A percentile compares a stretch with the other conserved stretches of the same genome.
Evolutionary conservation across 2,329 filamentous ascomycete species (phyloP).

Genomic region (Cytospora schulzeri): DNA sequence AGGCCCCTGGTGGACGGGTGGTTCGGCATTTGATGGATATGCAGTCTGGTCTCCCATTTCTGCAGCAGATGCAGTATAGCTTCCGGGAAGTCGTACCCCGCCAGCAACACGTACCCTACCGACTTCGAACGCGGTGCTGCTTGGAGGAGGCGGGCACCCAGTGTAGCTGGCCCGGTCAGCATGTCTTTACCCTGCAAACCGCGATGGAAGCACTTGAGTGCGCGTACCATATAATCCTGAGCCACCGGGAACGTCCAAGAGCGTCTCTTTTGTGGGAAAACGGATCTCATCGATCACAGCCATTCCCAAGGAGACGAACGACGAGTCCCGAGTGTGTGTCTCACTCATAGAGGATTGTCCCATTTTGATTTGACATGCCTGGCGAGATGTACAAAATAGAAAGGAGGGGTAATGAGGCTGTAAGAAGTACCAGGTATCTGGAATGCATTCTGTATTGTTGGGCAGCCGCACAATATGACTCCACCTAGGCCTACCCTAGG

Average conservation of each 20-base stretch:
- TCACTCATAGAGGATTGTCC: neutral
- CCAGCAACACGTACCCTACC: conserved; percentile 12
- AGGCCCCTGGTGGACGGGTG: conserved; percentile 18
- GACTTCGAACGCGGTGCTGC: neutral
- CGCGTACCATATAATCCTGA: conserved; percentile 37
- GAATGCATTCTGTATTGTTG: too few species aligned
- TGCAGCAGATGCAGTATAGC: neutral
- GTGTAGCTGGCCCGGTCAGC: neutral
- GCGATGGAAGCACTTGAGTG: conserved; percentile 16
- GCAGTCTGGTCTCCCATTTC: conserved; percentile 11
- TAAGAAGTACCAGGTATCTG: neutral
- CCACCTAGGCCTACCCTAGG: too few species aligned
- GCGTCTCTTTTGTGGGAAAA: conserved; percentile 31
- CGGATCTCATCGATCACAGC: conserved; percentile 41
- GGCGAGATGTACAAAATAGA: neutral
- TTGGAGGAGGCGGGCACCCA: conserved; percentile 29
- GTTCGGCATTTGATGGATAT: neutral
- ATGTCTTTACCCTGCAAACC: conserved; percentile 28
- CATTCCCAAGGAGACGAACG: conserved; percentile 39
- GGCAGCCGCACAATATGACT: too few species aligned
- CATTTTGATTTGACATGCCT: neutral
- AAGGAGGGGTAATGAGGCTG: neutral
- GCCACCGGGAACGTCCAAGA: conserved; percentile 37
- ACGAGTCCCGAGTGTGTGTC: neutral
- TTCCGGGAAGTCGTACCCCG: conserved; percentile 19